Evolutionary conservation across 2,329 filamentous ascomycete species (phyloP), one percentile per base, ranked within the genome.

Genomic region (Penicillium thymicola): DNA sequence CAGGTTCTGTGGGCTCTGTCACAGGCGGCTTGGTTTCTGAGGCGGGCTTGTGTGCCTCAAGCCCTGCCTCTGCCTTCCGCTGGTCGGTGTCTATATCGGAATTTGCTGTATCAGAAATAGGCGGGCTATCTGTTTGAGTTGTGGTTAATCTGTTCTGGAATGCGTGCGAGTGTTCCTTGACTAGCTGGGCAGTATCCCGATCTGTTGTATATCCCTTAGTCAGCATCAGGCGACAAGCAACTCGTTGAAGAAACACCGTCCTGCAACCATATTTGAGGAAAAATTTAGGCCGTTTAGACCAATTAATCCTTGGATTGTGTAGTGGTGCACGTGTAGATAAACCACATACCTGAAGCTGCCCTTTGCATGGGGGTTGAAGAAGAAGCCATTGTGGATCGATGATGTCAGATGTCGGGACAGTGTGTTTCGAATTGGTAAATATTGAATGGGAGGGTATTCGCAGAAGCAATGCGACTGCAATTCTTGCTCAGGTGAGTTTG

Each of bases 351-450:
- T 51, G 61, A 43, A 51, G 52, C 55, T 46, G 56, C 16, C 40
- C 42, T 60, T 38, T 62, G 52, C 41, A 38, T 45, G 36, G 48
- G 42, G 34, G 50, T 55, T 32, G 48, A 52, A 56, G 68, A 63
- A 48, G 63, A 62, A 53, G 68, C 60, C 70, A 73, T 72, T 54
- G 49, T 64, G 54, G 43, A 59, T 60, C 49, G 59, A 61, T 61
- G 62, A 64, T 65, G 63, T 67, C 59, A 64, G 48, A 54, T 47
- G 43, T 46, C 18, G 37, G 38, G 42, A 54, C 51, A 32, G 56
- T 51, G 59, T 28, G 25, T 49, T n/a, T 27, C 7, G 44, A 14
- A 43, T 30, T 36, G 27, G 23, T 4, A 46, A 45, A 23, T 5
- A 46, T 46, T 41, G n/a, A 30, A 34, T 51, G 23, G 27, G 34